Evolutionary conservation across 305 asterid genomes (phyloP), one percentile per base, ranked within the genome.

Genomic region (Solanum hybrid): DNA sequence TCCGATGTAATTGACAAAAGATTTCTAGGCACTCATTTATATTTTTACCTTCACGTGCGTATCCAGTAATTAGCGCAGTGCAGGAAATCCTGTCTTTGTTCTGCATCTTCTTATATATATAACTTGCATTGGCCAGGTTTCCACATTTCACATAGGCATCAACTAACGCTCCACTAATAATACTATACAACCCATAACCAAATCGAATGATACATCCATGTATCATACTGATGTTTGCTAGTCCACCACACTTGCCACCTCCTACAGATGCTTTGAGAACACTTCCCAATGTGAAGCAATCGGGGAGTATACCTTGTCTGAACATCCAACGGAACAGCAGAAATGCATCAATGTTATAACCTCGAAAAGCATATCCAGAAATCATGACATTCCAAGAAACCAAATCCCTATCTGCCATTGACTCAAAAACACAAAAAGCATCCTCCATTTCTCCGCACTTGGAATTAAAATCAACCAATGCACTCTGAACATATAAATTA

Each of bases 361-460:
- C 94, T 81, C 90, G 95, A 61, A 91, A 92, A 61, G 93, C 93
- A 87, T 91, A 94, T 84, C 96, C 97, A 91, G 93, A 94, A 90
- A 95, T 93, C 92, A 95, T 91, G 34, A 91, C 91, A 93, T 95
- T 95, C 96, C 97, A 95, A 64, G 93, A 93, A 14, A 94, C 94
- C 91, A 93, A 92, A 89, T 95, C 97, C 88, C 94, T 93, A 29
- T 84, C 89, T 71, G 89, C 83, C 93, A 93, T 94, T 74, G 89
- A 91, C 61, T 89, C 90, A 40, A 95, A 95, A 82, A 94, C 89
- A 33, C 26, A 74, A 88, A 92, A 90, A 34, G 96, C 95, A 88
- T 93, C 95, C 90, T 93, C 90, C 93, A 95, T 92, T 20, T 88
- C 85, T 86, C 95, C 95, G 33, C 97, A 94, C 90, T 95, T 95